Evolutionary conservation across 768 basidiomycete genomes (phyloP), one percentile per base, ranked within the genome.

Genomic region (Mycena vitilis): DNA sequence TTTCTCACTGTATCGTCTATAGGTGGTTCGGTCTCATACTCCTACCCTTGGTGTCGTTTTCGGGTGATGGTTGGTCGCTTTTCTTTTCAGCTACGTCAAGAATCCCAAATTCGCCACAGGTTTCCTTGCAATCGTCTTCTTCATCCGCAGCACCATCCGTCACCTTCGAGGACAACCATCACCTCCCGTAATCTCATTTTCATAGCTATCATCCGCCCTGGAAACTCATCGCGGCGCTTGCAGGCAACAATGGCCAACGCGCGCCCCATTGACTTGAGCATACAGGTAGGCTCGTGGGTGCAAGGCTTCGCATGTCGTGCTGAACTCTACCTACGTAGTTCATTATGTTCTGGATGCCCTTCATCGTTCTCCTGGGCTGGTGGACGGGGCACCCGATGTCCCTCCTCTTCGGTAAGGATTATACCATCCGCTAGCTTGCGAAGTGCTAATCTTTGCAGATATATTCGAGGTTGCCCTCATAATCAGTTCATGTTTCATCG

Each of bases 1-100:
- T 20, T 38, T 30, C 34, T 68, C 53, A 57, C 42, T 71, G 18
- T 49, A 54, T 60, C 23, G 16, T 62, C 63, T 45, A 45, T 57
- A 91, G 89, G 73, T 92, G 88, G 89, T 92, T 93, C 73, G 92
- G 92, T 20, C 78, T 94, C 66, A 82, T 93, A 53, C 81, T 94
- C 11, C 84, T 94, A 3, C 92, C 92, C 0, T 78, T 93, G 58
- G 86, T 92, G 10, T 92, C 92, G 4, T 94, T 90, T 78, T 87
- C 89, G 5, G 91, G 89, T 4, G 91, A 93, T 75, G 92, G 88
- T 47, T 78, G 8, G 59, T 58, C 20, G 4, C 2, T 23, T 40
- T 47, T n/a, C 15, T 16, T 38, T 42, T 4, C 12, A 9, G 9
- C 11, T 16, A 11, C 18, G 49, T 40, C 52, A n/a, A 4, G 20